Evolutionary conservation across 345 rosid genomes (phyloP), one percentile per base, ranked within the genome.

Genomic region (Hibiscus syriacus): DNA sequence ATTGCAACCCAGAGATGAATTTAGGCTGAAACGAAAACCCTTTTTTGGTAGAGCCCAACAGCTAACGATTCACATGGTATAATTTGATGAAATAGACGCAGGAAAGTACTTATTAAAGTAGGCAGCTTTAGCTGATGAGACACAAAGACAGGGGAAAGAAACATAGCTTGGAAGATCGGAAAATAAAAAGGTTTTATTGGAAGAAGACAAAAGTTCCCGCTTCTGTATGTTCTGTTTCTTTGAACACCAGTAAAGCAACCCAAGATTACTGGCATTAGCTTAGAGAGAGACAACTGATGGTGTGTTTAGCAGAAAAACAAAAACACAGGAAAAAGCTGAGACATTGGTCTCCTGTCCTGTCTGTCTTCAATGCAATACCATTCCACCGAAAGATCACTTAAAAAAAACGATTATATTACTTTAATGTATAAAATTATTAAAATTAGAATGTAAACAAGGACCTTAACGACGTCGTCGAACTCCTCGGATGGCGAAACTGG

Each of bases 391-490:
- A 72, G 55, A 72, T 34, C 20, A 55, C 64, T 17, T 43, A 55
- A 22, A 26, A 19, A 16, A 22, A 2, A n/a, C 20, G 8, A 46
- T 41, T 41, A n/a, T n/a, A n/a, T n/a, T n/a, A n/a, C n/a, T 34
- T 34, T 4, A 34, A 41, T 41, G 4, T 41, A 41, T 0, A 41
- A n/a, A 3, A 41, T 3, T 45, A 45, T 13, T 2, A 0, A 11
- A 17, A 49, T n/a, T 2, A 8, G 1, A 48, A 41, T 11, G 38
- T 43, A 4, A 12, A 10, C 50, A 56, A 8, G 53, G 69, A 92
- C 98, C 97, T 93, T 86, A 68, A 89, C 82, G 71, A 93, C 82
- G 86, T 93, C 98, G 76, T 93, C 97, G 16, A 85, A 87, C 34
- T 93, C 98, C 27, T 90, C 92, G 1, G 94, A 84, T 2, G 97